A percentile compares a stretch with the other conserved stretches of the same genome.
These are phyloP conservation scores for Epichloe brachyelytri DNA, from an alignment of 2,329 filamentous ascomycete genomes.

Conservation along the genomic window DNA sequence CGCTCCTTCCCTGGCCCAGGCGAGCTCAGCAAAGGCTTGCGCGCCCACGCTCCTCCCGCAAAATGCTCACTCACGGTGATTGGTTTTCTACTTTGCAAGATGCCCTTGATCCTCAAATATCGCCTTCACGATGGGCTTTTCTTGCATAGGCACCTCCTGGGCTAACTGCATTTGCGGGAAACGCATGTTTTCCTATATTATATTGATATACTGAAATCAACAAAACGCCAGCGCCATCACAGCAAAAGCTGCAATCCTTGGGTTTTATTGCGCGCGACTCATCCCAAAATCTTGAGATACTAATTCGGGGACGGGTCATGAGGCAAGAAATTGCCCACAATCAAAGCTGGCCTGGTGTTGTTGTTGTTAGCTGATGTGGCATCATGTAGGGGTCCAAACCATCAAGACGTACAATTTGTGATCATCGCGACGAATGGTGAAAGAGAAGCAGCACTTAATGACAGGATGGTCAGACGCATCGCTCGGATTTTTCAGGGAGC, in stretches of 20 bases:
- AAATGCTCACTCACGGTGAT: background rate
- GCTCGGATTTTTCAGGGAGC: slow-evolving; percentile 73
- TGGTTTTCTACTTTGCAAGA: background rate
- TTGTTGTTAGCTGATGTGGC: background rate
- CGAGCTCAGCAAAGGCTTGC: background rate
- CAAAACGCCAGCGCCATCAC: background rate
- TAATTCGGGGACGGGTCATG: slow-evolving; percentile 45
- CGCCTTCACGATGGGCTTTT: background rate
- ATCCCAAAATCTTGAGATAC: background rate
- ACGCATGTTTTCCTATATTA: no score
- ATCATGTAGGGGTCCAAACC: background rate
- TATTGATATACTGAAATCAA: background rate
- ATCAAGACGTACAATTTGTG: slow-evolving; percentile 75
- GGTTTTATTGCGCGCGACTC: background rate
- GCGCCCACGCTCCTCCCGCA: background rate
- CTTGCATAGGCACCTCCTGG: background rate
- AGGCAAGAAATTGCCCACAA: slow-evolving; percentile 92
- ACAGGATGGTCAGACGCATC: slow-evolving; percentile 55
- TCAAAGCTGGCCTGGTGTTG: slow-evolving; percentile 64
- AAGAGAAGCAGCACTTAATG: slow-evolving; percentile 92
- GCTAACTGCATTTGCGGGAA: background rate
- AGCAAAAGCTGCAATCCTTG: background rate
- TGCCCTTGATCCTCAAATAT: background rate
- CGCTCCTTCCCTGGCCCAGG: background rate
- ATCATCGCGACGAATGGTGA: slow-evolving; percentile 87